Base-by-base conservation (phyloP, 768 basidiomycete genomes). In the Lactifluus volemus region DNA sequence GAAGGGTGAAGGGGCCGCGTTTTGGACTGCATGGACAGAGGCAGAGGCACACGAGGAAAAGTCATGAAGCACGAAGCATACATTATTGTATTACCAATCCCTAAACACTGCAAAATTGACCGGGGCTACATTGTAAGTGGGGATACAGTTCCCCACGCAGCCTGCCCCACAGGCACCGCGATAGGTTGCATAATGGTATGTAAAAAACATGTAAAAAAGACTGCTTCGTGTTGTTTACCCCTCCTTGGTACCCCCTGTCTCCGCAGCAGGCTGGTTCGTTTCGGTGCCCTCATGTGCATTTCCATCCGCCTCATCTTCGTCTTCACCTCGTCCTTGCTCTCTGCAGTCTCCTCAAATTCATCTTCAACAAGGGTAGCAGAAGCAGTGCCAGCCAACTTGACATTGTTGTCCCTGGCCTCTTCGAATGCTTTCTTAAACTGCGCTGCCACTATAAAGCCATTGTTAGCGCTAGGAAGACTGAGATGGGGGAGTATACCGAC, bases 371-470 rank as follows among this genome's bases (percentile, higher is more conserved):
- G 68, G 30, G 66, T 67, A 51, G 70, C 68, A 11, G 65, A 67
- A 36, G 63, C 60, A 55, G 68, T 63, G 29, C 64, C 50, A 50
- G 61, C 66, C 67, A 51, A 69, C 60, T 59, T 70, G 68, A 54
- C 75, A 68, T 94, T 95, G 64, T 70, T 79, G 71, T 79, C 80
- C 77, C 90, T 91, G 57, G 88, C 94, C 5, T 81, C 76, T 74
- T 97, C 92, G 73, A 98, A 99, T 55, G 83, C 87, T 42, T 76
- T 73, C 80, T 96, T 97, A 81, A 98, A 99, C 60, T 87, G 79
- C 65, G 73, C 81, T 54, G 97, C 97, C 73, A 94, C 86, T 90
- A 66, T 15, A 15, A 50, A 56, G 10, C 41, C 4, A 5, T 21
- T 14, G 1, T 57, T 34, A 62, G 48, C 21, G 53, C 42, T 2